phyloP scores from a whole-genome alignment of 306 rosid genomes.

The Coriaria nepalensis region DNA sequence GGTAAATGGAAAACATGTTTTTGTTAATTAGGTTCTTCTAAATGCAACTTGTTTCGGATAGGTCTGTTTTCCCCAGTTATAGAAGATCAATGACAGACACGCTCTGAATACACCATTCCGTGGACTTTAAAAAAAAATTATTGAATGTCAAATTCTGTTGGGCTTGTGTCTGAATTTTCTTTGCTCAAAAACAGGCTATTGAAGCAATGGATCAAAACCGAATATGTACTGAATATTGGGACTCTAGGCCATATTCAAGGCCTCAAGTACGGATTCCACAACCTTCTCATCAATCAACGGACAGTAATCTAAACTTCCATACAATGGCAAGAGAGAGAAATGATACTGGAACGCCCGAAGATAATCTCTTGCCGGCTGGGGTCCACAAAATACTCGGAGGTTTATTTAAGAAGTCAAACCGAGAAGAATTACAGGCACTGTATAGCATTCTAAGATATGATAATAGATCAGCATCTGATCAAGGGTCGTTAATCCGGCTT shows the following conservation, averaged over 20 bases:
- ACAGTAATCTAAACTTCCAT: conserved; percentile 18
- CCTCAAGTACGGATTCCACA: conserved; percentile 77
- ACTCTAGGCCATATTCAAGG: conserved; percentile 88
- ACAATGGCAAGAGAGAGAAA: background rate
- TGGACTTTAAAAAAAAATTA: too few species aligned
- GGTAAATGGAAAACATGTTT: conserved; percentile 30
- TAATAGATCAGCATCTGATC: conserved; percentile 31
- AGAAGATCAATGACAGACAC: too few species aligned
- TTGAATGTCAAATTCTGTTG: background rate
- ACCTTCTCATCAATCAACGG: conserved; percentile 21
- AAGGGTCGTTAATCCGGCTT: conserved; percentile 34
- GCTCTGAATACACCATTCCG: too few species aligned
- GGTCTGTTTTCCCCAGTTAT: too few species aligned
- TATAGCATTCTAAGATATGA: conserved; percentile 40
- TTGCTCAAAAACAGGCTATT: conserved; percentile 44
- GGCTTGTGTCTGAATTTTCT: background rate
- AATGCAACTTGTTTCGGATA: too few species aligned
- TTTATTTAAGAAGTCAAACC: conserved; percentile 55
- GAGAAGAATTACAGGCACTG: conserved; percentile 60
- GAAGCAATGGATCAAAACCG: conserved; percentile 83
- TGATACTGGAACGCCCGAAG: conserved; percentile 20
- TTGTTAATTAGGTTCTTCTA: background rate
- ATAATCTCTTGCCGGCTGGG: conserved; percentile 19
- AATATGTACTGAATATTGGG: conserved; percentile 84
- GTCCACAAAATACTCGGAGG: conserved; percentile 28